A percentile compares a stretch with the other conserved stretches of the same genome.
Evolutionary conservation across 1,139 yeast genomes (phyloP).

Genomic region (Taiozyma sp.): DNA sequence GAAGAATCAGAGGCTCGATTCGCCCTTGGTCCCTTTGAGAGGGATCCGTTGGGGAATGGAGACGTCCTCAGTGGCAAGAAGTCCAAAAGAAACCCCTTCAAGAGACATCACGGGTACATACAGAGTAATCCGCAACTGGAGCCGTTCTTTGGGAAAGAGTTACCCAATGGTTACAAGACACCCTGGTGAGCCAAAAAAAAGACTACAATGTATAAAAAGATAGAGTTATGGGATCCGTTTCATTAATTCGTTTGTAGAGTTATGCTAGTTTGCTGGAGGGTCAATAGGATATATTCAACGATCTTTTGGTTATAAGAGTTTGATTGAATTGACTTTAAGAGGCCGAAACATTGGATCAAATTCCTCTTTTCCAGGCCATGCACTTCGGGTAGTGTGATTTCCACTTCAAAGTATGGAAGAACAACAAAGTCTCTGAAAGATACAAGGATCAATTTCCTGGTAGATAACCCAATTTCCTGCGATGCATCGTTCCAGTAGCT

Average conservation of each 20-base stretch:
- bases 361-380: conserved; percentile 32
- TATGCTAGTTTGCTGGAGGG: conserved; percentile 10
- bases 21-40: conserved; percentile 53
- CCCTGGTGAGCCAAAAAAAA: neutral
- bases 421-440: conserved; percentile 48
- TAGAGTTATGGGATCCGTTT: neutral
- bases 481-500: conserved; percentile 34
- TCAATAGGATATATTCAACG: conserved; percentile 35
- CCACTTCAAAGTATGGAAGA: conserved; percentile 40
- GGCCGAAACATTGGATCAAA: conserved; percentile 53
- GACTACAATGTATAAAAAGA: neutral
- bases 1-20: conserved; percentile 42
- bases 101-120: conserved; percentile 39
- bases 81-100: conserved; percentile 54
- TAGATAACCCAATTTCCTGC: conserved; percentile 22
- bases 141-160: conserved; percentile 9
- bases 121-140: conserved; percentile 24
- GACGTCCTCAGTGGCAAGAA: conserved; percentile 38
- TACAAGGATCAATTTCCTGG: conserved; percentile 30
- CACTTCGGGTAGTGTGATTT: conserved; percentile 28
- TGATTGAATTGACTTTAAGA: conserved; percentile 45
- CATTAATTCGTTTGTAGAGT: neutral
- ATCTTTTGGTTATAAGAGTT: conserved; percentile 47
- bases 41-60: conserved; percentile 59
- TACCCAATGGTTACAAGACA: neutral